A percentile compares a stretch with the other conserved stretches of the same genome.
Conservation (phyloP, 805 yeast genomes). For the Starmerella cellae region DNA sequence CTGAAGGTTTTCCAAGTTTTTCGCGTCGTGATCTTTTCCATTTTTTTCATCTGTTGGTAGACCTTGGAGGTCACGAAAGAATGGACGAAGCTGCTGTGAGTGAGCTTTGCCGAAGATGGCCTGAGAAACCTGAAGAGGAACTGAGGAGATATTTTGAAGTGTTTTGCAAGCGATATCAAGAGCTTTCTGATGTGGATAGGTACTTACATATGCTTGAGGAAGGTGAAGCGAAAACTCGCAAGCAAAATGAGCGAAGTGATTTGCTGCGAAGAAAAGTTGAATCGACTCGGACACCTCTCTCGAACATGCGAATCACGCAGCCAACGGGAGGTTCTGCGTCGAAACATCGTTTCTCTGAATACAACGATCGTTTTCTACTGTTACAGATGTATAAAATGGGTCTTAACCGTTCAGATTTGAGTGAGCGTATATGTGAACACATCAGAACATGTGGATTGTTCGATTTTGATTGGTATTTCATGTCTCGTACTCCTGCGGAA, state of each 20-base stretch:
- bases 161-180: constrained; percentile 66
- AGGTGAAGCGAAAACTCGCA: constrained; percentile 71
- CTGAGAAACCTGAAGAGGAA: constrained; percentile 55
- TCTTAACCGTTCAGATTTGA: constrained; percentile 58
- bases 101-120: constrained; percentile 49
- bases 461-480: constrained; percentile 75
- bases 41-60: constrained; percentile 57
- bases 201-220: constrained; percentile 67
- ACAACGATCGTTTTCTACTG: constrained; percentile 77
- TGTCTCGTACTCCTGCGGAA: constrained; percentile 64
- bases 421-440: constrained; percentile 59
- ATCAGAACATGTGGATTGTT: constrained; percentile 61
- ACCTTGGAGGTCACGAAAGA: constrained; percentile 47
- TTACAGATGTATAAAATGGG: constrained; percentile 69
- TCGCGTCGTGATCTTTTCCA: constrained; percentile 76
- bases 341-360: constrained; percentile 55
- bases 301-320: constrained; percentile 43
- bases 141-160: constrained; percentile 60
- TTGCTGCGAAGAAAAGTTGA: constrained; percentile 62
- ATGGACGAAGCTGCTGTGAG: neutral
- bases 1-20: constrained; percentile 68
- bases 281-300: constrained; percentile 58
- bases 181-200: constrained; percentile 82
- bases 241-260: constrained; percentile 57
- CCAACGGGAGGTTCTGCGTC: constrained; percentile 18